Percentiles rank a stretch among this genome's conserved stretches.
Conservation (phyloP, 2,329 filamentous ascomycete species). For the Colletotrichum musae region DNA sequence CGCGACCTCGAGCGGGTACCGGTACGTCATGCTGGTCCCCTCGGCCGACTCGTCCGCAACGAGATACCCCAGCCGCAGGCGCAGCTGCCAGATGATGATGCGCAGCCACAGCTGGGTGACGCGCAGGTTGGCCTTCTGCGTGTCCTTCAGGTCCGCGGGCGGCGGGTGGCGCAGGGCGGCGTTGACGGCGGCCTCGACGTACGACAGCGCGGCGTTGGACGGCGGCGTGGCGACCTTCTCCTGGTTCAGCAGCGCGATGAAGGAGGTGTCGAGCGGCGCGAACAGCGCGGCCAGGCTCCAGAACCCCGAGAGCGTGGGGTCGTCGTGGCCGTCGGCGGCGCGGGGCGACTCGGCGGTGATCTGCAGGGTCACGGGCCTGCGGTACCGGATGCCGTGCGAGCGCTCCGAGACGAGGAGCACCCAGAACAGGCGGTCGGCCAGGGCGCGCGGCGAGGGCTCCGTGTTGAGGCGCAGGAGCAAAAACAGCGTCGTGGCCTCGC, state of each 20-base stretch:
- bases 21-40: constrained; percentile 54
- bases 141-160: constrained; percentile 52
- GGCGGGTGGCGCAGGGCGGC: constrained; percentile 51
- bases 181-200: constrained; percentile 55
- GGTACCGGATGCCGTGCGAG: constrained; percentile 61
- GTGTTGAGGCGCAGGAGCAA: constrained; percentile 51
- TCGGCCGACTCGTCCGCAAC: constrained; percentile 52
- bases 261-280: constrained; percentile 57
- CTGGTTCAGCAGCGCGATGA: constrained; percentile 58
- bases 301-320: constrained; percentile 54
- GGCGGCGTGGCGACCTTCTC: constrained; percentile 52
- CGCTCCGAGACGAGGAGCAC: constrained; percentile 60
- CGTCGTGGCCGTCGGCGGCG: constrained; percentile 46
- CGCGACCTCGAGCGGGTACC: constrained; percentile 59
- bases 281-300: constrained; percentile 58
- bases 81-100: constrained; percentile 61
- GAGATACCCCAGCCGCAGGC: constrained; percentile 58
- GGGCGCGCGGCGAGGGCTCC: constrained; percentile 41
- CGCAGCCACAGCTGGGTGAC: constrained; percentile 63
- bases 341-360: constrained; percentile 55
- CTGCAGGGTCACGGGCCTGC: constrained; percentile 59
- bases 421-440: constrained; percentile 60
- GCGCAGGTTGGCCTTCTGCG: constrained; percentile 60
- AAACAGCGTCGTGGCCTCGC: constrained; percentile 60
- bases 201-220: constrained; percentile 51